Evolutionary conservation across 164 flowering plant species (phyloP).

Genomic region (Magnolia kwangsiensis): DNA sequence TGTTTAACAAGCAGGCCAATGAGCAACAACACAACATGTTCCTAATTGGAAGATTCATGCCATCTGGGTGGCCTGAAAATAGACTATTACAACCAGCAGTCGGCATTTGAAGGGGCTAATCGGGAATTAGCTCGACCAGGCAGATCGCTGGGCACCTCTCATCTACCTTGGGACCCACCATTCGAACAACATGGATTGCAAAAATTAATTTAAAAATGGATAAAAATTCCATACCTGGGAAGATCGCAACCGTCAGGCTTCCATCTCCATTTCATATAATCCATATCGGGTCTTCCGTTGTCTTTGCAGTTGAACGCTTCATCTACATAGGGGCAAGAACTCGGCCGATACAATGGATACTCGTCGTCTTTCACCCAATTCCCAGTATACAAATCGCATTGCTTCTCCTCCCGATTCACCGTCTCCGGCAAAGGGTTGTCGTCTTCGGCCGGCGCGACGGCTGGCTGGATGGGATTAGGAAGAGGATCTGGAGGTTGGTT

Average conservation of each 20-base stretch:
- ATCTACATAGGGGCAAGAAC: conserved; percentile 80
- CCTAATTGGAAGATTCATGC: too few relatives aligned
- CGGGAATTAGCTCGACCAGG: too few relatives aligned
- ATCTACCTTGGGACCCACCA: too few relatives aligned
- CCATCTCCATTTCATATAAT: conserved; percentile 81
- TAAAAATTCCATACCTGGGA: conserved; percentile 49
- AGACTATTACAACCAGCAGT: too few relatives aligned
- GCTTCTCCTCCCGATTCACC: neutral
- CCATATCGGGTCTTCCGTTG: conserved; percentile 67
- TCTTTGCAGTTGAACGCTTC: conserved; percentile 69
- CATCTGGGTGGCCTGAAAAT: too few relatives aligned
- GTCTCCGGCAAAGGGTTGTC: neutral
- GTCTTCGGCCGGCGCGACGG: neutral
- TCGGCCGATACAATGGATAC: conserved; percentile 63
- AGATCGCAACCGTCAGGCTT: conserved; percentile 79
- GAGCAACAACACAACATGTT: too few relatives aligned
- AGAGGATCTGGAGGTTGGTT: neutral
- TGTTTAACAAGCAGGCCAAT: too few relatives aligned
- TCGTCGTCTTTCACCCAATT: conserved; percentile 67
- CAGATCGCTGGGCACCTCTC: too few relatives aligned
- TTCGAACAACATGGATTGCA: too few relatives aligned
- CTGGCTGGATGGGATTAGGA: neutral
- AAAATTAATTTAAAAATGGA: too few relatives aligned
- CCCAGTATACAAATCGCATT: conserved; percentile 65
- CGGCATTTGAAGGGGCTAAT: too few relatives aligned